Percentiles rank a stretch among this genome's conserved stretches.
phyloP scores from a whole-genome alignment of 1,284 basidiomycete species.

The Termitomyces sp. region DNA sequence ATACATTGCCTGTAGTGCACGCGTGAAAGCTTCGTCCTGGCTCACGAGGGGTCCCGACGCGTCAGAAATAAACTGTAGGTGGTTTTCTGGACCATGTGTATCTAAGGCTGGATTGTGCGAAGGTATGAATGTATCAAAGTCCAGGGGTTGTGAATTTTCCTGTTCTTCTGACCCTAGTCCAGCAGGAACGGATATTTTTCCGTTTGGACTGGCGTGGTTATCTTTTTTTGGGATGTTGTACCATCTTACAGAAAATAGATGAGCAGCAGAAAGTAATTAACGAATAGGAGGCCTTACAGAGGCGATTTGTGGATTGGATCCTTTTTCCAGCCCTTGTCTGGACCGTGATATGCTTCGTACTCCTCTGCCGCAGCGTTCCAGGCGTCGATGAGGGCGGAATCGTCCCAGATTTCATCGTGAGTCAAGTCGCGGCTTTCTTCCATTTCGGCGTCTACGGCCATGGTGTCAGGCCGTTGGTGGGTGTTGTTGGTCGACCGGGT shows the following conservation, averaged over 20 bases:
- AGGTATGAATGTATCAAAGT: conserved; percentile 67
- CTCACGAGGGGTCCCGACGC: conserved; percentile 38
- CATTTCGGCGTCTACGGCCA: conserved; percentile 9
- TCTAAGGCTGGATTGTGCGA: conserved; percentile 59
- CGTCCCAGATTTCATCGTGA: conserved; percentile 76
- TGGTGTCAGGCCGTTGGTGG: no score
- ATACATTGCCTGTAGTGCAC: conserved; percentile 72
- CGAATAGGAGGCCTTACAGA: conserved; percentile 42
- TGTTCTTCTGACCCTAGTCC: conserved; percentile 18
- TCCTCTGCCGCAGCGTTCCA: conserved; percentile 79
- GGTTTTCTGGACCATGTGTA: conserved; percentile 20
- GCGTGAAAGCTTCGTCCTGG: conserved; percentile 69
- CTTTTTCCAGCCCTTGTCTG: conserved; percentile 64
- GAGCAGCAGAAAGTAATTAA: neutral
- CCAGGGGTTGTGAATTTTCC: conserved; percentile 52
- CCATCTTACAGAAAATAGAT: conserved; percentile 47
- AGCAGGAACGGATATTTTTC: neutral
- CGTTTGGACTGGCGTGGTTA: conserved; percentile 6
- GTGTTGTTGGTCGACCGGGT: conserved; percentile 14
- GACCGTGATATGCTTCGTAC: conserved; percentile 69
- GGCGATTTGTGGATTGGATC: conserved; percentile 65
- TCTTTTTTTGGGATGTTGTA: conserved; percentile 54
- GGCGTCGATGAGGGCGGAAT: conserved; percentile 72
- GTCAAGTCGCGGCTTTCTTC: conserved; percentile 59
- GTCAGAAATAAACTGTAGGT: conserved; percentile 24